These are phyloP conservation scores for Anaeramoeba ignava DNA, from an alignment of 78 protist genomes.

Conservation along the genomic window DNA sequence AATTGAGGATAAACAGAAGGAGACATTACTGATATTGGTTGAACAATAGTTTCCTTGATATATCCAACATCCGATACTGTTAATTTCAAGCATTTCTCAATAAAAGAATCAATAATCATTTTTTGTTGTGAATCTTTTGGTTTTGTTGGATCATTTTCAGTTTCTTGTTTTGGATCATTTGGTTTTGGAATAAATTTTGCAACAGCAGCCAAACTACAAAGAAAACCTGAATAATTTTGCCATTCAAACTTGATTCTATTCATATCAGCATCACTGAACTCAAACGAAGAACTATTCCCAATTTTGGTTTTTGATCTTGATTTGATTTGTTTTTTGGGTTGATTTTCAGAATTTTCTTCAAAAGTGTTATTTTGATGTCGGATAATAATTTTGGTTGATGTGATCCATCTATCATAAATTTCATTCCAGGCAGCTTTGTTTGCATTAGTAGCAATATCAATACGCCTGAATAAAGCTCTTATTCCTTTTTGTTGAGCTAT, in stretches of 20 bases:
- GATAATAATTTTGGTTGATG: constrained; percentile 11
- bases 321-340: too few species aligned
- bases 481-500: constrained; percentile 43
- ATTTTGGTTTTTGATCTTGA: too few species aligned
- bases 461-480: constrained; percentile 29
- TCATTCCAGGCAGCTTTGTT: constrained; percentile 46
- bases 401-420: constrained; percentile 27
- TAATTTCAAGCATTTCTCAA: constrained; percentile 23
- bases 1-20: background rate
- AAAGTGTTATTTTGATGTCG: too few species aligned
- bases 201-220: background rate
- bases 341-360: too few species aligned
- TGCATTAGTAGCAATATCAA: constrained; percentile 33
- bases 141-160: background rate
- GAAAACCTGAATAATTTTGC: background rate
- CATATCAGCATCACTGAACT: too few species aligned
- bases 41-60: constrained; percentile 29
- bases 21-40: background rate
- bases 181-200: background rate
- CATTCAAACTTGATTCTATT: too few species aligned
- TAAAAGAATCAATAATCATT: constrained; percentile 18
- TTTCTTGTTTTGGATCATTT: background rate
- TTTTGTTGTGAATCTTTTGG: background rate
- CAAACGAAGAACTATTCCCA: too few species aligned
- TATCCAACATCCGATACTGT: constrained; percentile 30